Evolutionary conservation across 345 rosid species (phyloP).

Genomic region (Combretum micranthum): DNA sequence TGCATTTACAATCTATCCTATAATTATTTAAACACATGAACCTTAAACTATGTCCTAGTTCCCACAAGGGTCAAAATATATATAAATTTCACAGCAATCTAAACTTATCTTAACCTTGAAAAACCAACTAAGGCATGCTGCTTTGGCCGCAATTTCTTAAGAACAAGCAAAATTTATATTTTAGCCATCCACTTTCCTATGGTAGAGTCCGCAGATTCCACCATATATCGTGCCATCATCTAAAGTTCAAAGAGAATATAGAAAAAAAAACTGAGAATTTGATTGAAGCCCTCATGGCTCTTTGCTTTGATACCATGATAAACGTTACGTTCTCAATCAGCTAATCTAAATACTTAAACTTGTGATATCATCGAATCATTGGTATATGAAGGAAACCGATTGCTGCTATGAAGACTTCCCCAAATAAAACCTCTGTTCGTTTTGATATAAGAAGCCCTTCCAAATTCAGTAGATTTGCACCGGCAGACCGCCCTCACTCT

Average conservation of each 20-base stretch:
- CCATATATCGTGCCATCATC: constrained; percentile 21
- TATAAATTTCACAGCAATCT: too few relatives aligned
- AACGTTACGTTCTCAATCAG: too few relatives aligned
- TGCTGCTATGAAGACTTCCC: not conserved
- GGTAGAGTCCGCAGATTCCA: constrained; percentile 10
- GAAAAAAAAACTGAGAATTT: too few relatives aligned
- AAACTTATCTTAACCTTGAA: constrained; percentile 1
- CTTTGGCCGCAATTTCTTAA: constrained; percentile 7
- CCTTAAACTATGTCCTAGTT: too few relatives aligned
- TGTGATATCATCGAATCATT: too few relatives aligned
- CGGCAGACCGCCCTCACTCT: constrained; percentile 3
- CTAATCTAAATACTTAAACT: too few relatives aligned
- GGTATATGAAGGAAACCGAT: not conserved
- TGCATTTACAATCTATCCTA: too few relatives aligned
- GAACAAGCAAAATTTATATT: constrained; percentile 12
- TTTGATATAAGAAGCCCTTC: constrained; percentile 2
- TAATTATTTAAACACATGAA: too few relatives aligned
- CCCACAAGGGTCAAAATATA: not conserved
- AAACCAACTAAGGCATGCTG: constrained; percentile 6
- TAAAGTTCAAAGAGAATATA: not conserved
- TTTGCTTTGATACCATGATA: too few relatives aligned
- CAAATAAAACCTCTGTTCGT: constrained; percentile 5
- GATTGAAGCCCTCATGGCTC: too few relatives aligned
- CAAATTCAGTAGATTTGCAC: constrained; percentile 7
- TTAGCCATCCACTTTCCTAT: constrained; percentile 10